These are phyloP conservation scores for Starmerella riodocensis DNA, from an alignment of 805 yeast species.

Conservation along the genomic window DNA sequence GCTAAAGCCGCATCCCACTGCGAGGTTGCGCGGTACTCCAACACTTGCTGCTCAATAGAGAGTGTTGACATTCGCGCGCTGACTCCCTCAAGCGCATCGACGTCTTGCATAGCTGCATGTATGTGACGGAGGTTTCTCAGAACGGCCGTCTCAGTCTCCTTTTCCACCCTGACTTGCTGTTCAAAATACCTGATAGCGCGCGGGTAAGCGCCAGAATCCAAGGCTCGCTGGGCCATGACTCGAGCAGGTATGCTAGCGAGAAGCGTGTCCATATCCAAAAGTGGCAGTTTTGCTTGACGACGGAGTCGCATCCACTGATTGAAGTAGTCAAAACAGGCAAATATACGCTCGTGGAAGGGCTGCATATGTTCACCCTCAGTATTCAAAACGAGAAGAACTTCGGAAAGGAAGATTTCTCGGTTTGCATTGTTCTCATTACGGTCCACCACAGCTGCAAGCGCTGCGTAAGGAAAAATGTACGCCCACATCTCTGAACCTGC, in stretches of 20 bases:
- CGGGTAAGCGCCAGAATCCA: slow-evolving; percentile 75
- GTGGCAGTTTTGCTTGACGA: slow-evolving; percentile 12
- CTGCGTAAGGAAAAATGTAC: slow-evolving; percentile 63
- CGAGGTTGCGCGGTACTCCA: slow-evolving; percentile 70
- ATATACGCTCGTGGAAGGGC: slow-evolving; percentile 64
- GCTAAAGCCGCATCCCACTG: slow-evolving; percentile 81
- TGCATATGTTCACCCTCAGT: slow-evolving; percentile 33
- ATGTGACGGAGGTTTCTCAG: slow-evolving; percentile 45
- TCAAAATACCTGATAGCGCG: slow-evolving; percentile 78
- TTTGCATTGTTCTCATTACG: slow-evolving; percentile 27
- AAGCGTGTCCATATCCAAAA: slow-evolving; percentile 14
- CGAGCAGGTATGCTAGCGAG: slow-evolving; percentile 41
- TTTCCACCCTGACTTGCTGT: slow-evolving; percentile 43
- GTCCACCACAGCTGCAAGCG: slow-evolving; percentile 47
- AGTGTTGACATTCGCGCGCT: slow-evolving; percentile 52
- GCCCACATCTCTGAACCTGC: slow-evolving; percentile 42
- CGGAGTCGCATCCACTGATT: slow-evolving; percentile 48
- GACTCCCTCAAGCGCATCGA: slow-evolving; percentile 81
- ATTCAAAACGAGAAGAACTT: slow-evolving; percentile 40
- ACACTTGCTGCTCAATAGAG: slow-evolving; percentile 58
- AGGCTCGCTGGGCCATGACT: slow-evolving; percentile 60
- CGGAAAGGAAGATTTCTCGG: slow-evolving; percentile 38
- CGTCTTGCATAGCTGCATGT: slow-evolving; percentile 77
- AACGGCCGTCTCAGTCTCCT: slow-evolving; percentile 18
- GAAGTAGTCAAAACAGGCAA: slow-evolving; percentile 70